These are phyloP conservation scores for Exserohilum turcica DNA, from an alignment of 2,329 filamentous ascomycete genomes.

Conservation along the genomic window DNA sequence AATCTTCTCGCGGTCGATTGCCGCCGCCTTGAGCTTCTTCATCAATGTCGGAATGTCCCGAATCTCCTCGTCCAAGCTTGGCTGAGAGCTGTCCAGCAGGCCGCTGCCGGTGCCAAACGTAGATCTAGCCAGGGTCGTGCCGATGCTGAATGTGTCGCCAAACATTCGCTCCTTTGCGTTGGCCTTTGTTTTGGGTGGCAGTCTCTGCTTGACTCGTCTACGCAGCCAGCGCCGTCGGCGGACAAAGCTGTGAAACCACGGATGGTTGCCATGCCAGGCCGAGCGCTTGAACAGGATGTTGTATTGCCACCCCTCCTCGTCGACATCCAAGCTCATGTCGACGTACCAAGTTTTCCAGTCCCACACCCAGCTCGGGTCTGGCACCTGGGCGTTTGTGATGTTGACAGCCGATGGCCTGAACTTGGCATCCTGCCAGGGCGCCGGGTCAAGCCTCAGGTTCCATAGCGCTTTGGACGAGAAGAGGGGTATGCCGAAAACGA, in stretches of 20 bases:
- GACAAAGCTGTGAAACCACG: slow-evolving; percentile 96
- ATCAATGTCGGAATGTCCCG: slow-evolving; percentile 72
- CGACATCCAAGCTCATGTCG: slow-evolving; percentile 79
- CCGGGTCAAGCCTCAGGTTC: slow-evolving; percentile 77
- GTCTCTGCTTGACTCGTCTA: slow-evolving; percentile 70
- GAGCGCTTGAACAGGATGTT: slow-evolving; percentile 75
- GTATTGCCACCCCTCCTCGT: slow-evolving; percentile 96
- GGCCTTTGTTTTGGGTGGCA: slow-evolving; percentile 42
- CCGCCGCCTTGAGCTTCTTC: slow-evolving; percentile 67
- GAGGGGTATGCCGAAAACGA: slow-evolving; percentile 85
- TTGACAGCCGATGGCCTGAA: slow-evolving; percentile 65
- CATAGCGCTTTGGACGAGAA: slow-evolving; percentile 82
- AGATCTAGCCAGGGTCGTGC: slow-evolving; percentile 41
- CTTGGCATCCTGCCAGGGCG: slow-evolving; percentile 77
- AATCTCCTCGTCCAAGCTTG: slow-evolving; percentile 59
- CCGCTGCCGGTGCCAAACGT: slow-evolving; percentile 54
- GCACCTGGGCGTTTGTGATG: slow-evolving; percentile 86
- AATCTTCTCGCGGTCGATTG: slow-evolving; percentile 90
- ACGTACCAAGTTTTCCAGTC: slow-evolving; percentile 73
- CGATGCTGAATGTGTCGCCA: slow-evolving; percentile 48
- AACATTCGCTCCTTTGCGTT: slow-evolving; percentile 41
- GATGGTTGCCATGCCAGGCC: slow-evolving; percentile 81
- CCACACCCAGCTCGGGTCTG: slow-evolving; percentile 96
- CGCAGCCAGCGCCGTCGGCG: slow-evolving; percentile 85
- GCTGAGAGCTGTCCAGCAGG: slow-evolving; percentile 33